Evolutionary conservation across 306 rosid species (phyloP).

Genomic region (Biancaea sappan): DNA sequence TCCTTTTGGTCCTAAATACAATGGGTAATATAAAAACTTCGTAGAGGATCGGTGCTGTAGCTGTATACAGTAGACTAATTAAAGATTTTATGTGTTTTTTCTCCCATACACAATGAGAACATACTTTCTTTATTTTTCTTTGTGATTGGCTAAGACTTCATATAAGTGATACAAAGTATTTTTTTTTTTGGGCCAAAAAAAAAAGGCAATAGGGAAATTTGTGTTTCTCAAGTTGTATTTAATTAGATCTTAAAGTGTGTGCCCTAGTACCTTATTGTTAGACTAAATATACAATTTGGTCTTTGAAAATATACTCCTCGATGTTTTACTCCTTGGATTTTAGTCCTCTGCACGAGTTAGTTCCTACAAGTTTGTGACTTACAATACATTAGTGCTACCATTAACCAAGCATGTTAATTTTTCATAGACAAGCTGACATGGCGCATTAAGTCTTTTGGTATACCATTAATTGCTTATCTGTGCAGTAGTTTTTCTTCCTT

Average conservation of each 20-base stretch:
- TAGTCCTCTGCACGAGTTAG: background rate
- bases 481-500: background rate
- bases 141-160: slow-evolving; percentile 5
- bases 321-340: background rate
- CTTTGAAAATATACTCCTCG: background rate
- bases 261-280: background rate
- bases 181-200: background rate
- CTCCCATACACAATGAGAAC: background rate
- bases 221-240: slow-evolving; percentile 1
- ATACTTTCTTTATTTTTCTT: background rate
- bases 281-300: background rate
- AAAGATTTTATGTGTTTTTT: background rate
- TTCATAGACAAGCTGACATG: background rate
- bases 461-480: background rate
- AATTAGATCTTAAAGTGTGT: background rate
- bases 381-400: background rate
- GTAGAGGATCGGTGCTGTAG: background rate
- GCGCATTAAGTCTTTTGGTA: background rate
- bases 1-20: background rate
- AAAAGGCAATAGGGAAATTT: background rate
- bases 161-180: background rate
- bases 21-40: background rate
- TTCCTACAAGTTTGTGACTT: background rate
- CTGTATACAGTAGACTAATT: background rate
- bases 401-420: background rate